phyloP scores from a whole-genome alignment of 208 protist genomes.

The Lotmaria passim region DNA sequence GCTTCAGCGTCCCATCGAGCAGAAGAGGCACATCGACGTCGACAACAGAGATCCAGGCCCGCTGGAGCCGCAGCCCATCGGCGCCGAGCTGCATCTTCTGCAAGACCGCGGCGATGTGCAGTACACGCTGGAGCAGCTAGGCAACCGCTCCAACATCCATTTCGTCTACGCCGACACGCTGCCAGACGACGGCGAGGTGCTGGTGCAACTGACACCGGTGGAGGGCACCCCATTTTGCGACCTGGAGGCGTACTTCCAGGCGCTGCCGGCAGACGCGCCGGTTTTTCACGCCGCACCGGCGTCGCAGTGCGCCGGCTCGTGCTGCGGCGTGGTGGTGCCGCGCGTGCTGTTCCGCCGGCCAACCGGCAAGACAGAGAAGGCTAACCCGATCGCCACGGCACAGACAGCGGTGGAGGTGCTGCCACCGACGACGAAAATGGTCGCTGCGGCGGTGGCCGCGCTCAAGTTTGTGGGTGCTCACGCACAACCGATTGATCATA shows the following conservation, averaged over 20 bases:
- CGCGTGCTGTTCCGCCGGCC: conserved; percentile 63
- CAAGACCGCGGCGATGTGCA: conserved; percentile 70
- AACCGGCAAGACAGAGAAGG: conserved; percentile 53
- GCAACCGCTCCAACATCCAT: conserved; percentile 50
- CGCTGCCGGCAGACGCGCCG: conserved; percentile 15
- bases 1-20: conserved; percentile 49
- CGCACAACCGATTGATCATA: conserved; percentile 13
- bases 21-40: conserved; percentile 46
- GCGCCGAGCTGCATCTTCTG: conserved; percentile 68
- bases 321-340: conserved; percentile 62
- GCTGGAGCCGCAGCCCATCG: conserved; percentile 50
- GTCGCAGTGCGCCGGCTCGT: conserved; percentile 60
- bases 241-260: conserved; percentile 58
- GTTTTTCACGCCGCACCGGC: conserved; percentile 3
- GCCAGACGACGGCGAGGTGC: conserved; percentile 78
- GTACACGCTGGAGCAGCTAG: conserved; percentile 55
- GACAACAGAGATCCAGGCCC: conserved; percentile 50
- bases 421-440: conserved; percentile 41
- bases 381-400: conserved; percentile 57
- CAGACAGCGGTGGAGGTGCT: conserved; percentile 46
- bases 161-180: conserved; percentile 67
- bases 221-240: conserved; percentile 77
- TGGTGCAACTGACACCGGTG: conserved; percentile 73
- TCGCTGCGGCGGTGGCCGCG: conserved; percentile 41
- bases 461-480: conserved; percentile 53